Conservation (phyloP, 805 yeast species). For the Candida boidinii region DNA sequence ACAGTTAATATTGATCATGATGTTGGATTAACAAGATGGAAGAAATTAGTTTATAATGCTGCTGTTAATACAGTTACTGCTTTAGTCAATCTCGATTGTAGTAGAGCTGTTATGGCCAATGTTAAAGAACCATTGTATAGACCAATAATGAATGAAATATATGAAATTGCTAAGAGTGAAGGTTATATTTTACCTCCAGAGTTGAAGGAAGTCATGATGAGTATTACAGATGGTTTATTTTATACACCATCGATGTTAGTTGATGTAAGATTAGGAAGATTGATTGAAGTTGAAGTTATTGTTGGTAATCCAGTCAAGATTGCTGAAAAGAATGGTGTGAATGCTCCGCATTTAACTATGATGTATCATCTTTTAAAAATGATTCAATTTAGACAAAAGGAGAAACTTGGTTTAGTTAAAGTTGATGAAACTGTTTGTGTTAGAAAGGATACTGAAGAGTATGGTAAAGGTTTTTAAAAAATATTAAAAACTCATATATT, state of each 20-base stretch:
- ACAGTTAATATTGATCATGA: conserved; percentile 19
- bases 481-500: too few species aligned
- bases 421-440: background rate
- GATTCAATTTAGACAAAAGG: conserved; percentile 54
- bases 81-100: conserved; percentile 26
- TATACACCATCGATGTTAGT: conserved; percentile 39
- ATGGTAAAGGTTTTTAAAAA: conserved; percentile 1
- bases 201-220: conserved; percentile 24
- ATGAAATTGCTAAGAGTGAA: conserved; percentile 36
- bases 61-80: conserved; percentile 34
- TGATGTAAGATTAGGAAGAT: conserved; percentile 28
- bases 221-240: conserved; percentile 27
- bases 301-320: conserved; percentile 30
- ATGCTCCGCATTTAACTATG: conserved; percentile 48
- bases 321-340: conserved; percentile 29
- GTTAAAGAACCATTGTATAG: conserved; percentile 15
- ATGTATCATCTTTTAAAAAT: conserved; percentile 50
- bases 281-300: conserved; percentile 33
- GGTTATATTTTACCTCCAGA: conserved; percentile 29
- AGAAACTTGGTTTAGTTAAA: conserved; percentile 22
- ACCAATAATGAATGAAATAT: conserved; percentile 36
- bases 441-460: background rate
- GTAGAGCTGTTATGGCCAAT: conserved; percentile 20
- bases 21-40: conserved; percentile 31
- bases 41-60: conserved; percentile 35